Conservation (phyloP, 139 green algal genomes). For the Dunaliella primolecta region DNA sequence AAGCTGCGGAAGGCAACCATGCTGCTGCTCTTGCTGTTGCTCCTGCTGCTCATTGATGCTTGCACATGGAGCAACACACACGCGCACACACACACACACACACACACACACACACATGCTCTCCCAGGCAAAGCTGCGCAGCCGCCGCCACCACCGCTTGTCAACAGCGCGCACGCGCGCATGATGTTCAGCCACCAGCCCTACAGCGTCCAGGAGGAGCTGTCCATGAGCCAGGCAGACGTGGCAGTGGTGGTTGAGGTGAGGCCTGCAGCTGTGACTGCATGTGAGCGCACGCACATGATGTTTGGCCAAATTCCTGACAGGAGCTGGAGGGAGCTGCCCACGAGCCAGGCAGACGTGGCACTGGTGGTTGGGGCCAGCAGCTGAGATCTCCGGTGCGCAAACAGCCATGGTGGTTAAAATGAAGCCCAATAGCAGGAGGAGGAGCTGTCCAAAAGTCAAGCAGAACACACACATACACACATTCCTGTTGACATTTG, state of each 20-base stretch:
- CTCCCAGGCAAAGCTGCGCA: neutral
- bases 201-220: constrained; percentile 23
- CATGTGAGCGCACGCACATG: neutral
- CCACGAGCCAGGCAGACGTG: constrained; percentile 23
- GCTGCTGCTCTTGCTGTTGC: too few species aligned
- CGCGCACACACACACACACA: constrained; percentile 1
- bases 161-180: neutral
- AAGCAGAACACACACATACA: constrained; percentile 9
- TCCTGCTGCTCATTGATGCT: too few species aligned
- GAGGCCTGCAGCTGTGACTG: neutral
- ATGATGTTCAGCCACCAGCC: constrained; percentile 30
- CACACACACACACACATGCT: constrained; percentile 4
- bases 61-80: too few species aligned
- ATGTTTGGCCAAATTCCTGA: constrained; percentile 30
- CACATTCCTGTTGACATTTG: neutral
- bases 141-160: neutral
- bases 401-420: constrained; percentile 18
- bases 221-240: constrained; percentile 22
- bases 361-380: constrained; percentile 23
- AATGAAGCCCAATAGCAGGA: constrained; percentile 20
- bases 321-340: constrained; percentile 19
- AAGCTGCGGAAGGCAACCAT: too few species aligned
- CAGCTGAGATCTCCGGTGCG: neutral
- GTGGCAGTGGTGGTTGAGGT: constrained; percentile 34
- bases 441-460: constrained; percentile 16